Conservation (phyloP, 2,329 filamentous ascomycete species). For the Neodidymelliopsis sp. region DNA sequence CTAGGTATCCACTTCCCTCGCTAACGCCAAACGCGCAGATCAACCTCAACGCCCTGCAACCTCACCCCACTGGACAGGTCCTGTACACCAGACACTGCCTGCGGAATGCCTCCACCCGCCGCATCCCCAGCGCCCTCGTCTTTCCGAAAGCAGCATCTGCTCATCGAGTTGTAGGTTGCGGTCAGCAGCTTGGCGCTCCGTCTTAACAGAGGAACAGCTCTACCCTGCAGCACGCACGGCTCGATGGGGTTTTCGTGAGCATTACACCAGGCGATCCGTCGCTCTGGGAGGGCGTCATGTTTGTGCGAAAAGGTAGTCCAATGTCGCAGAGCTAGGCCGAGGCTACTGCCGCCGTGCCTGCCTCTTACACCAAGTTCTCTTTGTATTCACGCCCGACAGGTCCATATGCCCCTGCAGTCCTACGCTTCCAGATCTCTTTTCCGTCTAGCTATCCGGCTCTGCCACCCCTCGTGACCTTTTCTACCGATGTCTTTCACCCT, state of each 20-base stretch:
- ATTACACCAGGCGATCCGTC: slow-evolving; percentile 81
- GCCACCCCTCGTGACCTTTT: slow-evolving; percentile 86
- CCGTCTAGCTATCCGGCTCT: slow-evolving; percentile 78
- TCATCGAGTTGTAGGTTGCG: slow-evolving; percentile 77
- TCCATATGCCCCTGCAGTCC: slow-evolving; percentile 84
- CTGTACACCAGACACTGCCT: slow-evolving; percentile 4
- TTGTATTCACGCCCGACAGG: slow-evolving; percentile 62
- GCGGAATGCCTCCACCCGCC: slow-evolving; percentile 14
- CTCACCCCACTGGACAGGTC: slow-evolving; percentile 11
- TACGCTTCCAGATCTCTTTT: slow-evolving; percentile 91
- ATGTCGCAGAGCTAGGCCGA: slow-evolving; percentile 23
- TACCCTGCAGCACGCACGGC: slow-evolving; percentile 81
- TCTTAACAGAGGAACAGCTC: slow-evolving; percentile 63
- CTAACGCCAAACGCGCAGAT: slow-evolving; percentile 11
- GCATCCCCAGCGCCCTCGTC: slow-evolving; percentile 47
- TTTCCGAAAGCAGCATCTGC: slow-evolving; percentile 76
- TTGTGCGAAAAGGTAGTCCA: slow-evolving; percentile 79
- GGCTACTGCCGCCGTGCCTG: slow-evolving; percentile 16
- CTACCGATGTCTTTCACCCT: slow-evolving; percentile 93
- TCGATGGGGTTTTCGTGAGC: slow-evolving; percentile 85
- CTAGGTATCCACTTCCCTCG: slow-evolving; percentile 10
- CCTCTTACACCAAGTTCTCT: slow-evolving; percentile 7
- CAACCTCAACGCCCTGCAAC: slow-evolving; percentile 16
- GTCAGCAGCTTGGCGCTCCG: slow-evolving; percentile 23
- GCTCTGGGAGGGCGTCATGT: slow-evolving; percentile 90